Evolutionary conservation across 768 basidiomycete genomes (phyloP), one percentile per base, ranked within the genome.

Genomic region (Pulveroboletus sp.): DNA sequence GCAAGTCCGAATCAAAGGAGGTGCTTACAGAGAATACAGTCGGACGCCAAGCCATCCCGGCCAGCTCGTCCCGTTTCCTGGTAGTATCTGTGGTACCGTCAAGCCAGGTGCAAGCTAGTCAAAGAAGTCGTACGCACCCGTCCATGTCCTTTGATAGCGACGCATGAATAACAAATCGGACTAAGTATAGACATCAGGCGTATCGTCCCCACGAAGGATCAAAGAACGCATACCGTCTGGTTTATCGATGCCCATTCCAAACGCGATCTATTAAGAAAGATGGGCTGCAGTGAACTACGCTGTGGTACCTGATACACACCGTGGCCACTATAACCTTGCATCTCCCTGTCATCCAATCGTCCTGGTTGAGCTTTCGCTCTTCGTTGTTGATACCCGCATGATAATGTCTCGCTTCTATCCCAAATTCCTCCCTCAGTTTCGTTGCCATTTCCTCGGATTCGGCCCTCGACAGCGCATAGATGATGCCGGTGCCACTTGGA

Each of bases 1-100:
- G 6, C 35, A 16, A 38, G 44, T 32, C 32, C n/a, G 25, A 7
- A 42, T 29, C 52, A 29, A 25, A 40, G 13, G n/a, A 17, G 24
- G 17, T 5, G 69, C 85, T 61, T 64, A 95, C 92, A 93, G 11
- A 98, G 78, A 12, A 97, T 67, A 67, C 97, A 99, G 43, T 87
- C 82, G 0, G 97, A 85, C 2, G 81, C 78, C 56, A 78, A 66
- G 5, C 91, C 92, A 61, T 99, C 97, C 50, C 97, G 81, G 6
- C 97, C 97, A 16, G 94, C 97, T 48, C 97, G 83, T 6, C 97
- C 97, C 0, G 95, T 98, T 71, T 99, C 97, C 71, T 98, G 93
- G 60, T 93, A 94, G 61, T 90, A 90, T 2, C 88, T 90, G 24
- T 31, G 44, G 24, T 12, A 27, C 37, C 25, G 41, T 48, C 36